Evolutionary conservation across 2,329 filamentous ascomycete species (phyloP), one percentile per base, ranked within the genome.

Genomic region (Colletotrichum plurivorum): DNA sequence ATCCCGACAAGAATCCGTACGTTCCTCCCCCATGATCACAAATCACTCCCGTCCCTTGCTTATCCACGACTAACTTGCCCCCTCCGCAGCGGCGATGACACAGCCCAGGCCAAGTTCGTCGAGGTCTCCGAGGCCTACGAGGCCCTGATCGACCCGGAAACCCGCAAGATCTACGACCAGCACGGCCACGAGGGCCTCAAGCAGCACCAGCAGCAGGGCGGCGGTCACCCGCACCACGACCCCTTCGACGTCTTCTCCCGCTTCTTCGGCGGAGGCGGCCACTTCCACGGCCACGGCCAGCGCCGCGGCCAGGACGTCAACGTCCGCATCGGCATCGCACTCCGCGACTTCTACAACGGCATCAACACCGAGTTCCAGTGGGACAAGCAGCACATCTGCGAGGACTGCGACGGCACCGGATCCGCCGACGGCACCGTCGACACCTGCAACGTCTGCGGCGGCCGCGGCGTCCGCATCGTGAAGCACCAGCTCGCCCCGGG

Each of bases 1-100:
- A 99, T 78, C 96, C 96, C 4, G 96, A 99, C 82, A 99, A 99
- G 88, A 98, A 98, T 76, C 94, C 95, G 92, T 96, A 88, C 76
- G 92, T 5, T 13, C 25, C 16, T 13, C 46, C 20, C n/a, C 20
- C 9, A 22, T 5, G 51, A 25, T 9, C 48, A 18, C 48, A 12
- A 13, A 18, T 8, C n/a, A 4, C 45, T 5, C 10, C 31, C 46
- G 27, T 20, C 27, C 20, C 43, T 48, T 62, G 18, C 66, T 1
- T 22, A 22, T 0, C 15, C 39, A 43, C 0, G 65, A 67, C 64
- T 31, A 13, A 41, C 49, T 9, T 4, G 13, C 49, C 22, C 16
- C 16, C 49, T 6, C 6, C 4, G 2, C 73, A 96, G 94, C 65
- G 92, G 91, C 73, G 92, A 98, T 78, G 85, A 93, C 16, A 85